phyloP scores from a whole-genome alignment of 768 basidiomycete genomes.

The Phallus indusiatus region DNA sequence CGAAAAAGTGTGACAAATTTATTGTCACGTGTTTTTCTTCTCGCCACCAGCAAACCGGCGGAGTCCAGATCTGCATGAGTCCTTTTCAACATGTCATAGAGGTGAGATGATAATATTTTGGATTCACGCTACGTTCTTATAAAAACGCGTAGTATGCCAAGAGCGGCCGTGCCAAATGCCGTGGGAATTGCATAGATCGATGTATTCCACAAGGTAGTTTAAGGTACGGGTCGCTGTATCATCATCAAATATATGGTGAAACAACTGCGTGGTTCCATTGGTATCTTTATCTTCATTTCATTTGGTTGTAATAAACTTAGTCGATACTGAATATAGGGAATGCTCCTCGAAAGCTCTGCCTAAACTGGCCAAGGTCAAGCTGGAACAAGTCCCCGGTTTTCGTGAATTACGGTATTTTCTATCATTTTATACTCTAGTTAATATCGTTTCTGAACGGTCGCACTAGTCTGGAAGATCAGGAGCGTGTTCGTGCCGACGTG shows the following conservation, averaged over 20 bases:
- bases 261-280: constrained; percentile 72
- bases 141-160: constrained; percentile 50
- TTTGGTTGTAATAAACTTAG: not conserved
- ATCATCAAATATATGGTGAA: constrained; percentile 41
- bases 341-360: constrained; percentile 45
- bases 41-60: too few relatives aligned
- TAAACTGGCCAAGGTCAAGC: constrained; percentile 33
- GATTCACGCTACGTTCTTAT: too few relatives aligned
- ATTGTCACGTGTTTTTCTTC: too few relatives aligned
- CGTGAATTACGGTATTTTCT: constrained; percentile 36
- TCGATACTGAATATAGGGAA: constrained; percentile 38
- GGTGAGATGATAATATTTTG: too few relatives aligned
- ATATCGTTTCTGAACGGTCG: not conserved
- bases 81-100: constrained; percentile 14
- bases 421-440: not conserved
- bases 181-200: constrained; percentile 54
- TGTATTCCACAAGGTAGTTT: constrained; percentile 45
- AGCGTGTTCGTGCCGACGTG: constrained; percentile 52
- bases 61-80: not conserved
- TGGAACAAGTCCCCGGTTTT: constrained; percentile 43
- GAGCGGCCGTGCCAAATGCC: constrained; percentile 59
- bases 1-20: too few relatives aligned
- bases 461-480: constrained; percentile 48
- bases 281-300: constrained; percentile 28
- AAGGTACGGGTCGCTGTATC: constrained; percentile 48